phyloP scores from a whole-genome alignment of 2,329 filamentous ascomycete genomes.

The Colletotrichum costaricense region DNA sequence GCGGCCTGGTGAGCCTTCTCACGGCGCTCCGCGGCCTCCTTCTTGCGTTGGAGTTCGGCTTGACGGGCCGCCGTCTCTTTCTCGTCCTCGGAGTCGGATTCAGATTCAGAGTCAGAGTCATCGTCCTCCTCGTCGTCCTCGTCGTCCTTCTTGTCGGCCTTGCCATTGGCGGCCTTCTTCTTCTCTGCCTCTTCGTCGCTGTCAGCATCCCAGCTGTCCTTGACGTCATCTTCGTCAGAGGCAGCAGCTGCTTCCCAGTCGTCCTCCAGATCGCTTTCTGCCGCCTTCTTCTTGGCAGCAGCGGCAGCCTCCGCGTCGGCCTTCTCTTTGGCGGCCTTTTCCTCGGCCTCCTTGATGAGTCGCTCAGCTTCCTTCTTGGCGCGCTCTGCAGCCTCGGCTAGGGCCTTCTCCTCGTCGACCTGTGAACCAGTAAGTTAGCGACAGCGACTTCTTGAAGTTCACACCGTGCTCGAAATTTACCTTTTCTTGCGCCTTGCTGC shows the following conservation, averaged over 20 bases:
- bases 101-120: conserved; percentile 69
- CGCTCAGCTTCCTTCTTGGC: conserved; percentile 76
- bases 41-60: conserved; percentile 83
- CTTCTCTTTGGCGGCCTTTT: conserved; percentile 68
- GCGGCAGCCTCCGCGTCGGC: conserved; percentile 65
- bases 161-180: conserved; percentile 42
- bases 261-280: conserved; percentile 74
- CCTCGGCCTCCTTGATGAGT: conserved; percentile 70
- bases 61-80: conserved; percentile 77
- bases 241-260: conserved; percentile 91
- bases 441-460: background rate
- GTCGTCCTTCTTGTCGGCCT: conserved; percentile 41
- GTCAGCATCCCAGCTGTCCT: conserved; percentile 95
- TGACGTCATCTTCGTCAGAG: conserved; percentile 80
- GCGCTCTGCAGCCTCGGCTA: conserved; percentile 82
- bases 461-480: conserved; percentile 47
- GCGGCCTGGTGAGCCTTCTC: conserved; percentile 93
- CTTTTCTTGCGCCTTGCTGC: conserved; percentile 66
- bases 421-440: conserved; percentile 43
- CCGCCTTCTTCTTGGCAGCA: conserved; percentile 65
- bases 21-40: conserved; percentile 87
- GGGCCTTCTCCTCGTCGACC: conserved; percentile 81
- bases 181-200: conserved; percentile 75
- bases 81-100: conserved; percentile 68
- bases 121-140: conserved; percentile 62